Percentiles rank a stretch among this genome's conserved stretches.
Evolutionary conservation across 2,329 filamentous ascomycete genomes (phyloP).

Genomic region (Neopestalotiopsis clavispora): DNA sequence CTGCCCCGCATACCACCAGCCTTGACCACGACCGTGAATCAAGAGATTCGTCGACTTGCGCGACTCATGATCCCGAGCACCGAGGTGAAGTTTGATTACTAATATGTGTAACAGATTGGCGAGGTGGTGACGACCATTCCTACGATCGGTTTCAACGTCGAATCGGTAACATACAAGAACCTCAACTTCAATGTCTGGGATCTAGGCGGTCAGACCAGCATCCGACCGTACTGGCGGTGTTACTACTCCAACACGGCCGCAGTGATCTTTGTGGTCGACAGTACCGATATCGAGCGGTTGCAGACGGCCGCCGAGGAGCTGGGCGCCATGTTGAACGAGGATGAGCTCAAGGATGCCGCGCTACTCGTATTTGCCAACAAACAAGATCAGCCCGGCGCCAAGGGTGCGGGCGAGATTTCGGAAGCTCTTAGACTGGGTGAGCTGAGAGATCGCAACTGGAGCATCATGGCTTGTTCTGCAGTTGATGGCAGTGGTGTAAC

Average conservation of each 20-base stretch:
- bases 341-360: constrained; percentile 96
- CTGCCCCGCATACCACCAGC: background rate
- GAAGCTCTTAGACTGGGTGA: constrained; percentile 90
- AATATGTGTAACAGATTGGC: constrained; percentile 70
- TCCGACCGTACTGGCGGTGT: constrained; percentile 98
- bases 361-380: constrained; percentile 99
- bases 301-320: constrained; percentile 93
- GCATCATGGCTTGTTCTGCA: constrained; percentile 95
- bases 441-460: constrained; percentile 97
- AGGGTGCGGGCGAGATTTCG: constrained; percentile 95
- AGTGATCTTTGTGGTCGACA: constrained; percentile 98
- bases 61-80: background rate
- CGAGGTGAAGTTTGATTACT: background rate
- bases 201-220: constrained; percentile 96
- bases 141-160: constrained; percentile 98
- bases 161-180: constrained; percentile 98
- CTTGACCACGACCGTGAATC: background rate
- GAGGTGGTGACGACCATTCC: constrained; percentile 99
- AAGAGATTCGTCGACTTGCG: background rate
- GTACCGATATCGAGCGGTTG: constrained; percentile 93
- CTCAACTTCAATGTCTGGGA: constrained; percentile 99
- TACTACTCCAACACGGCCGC: constrained; percentile 99
- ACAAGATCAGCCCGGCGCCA: constrained; percentile 96
- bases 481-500: constrained; percentile 94
- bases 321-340: constrained; percentile 93